Evolutionary conservation across 176 grass and related monocot species (phyloP).

Genomic region (Saccharum officinarum): DNA sequence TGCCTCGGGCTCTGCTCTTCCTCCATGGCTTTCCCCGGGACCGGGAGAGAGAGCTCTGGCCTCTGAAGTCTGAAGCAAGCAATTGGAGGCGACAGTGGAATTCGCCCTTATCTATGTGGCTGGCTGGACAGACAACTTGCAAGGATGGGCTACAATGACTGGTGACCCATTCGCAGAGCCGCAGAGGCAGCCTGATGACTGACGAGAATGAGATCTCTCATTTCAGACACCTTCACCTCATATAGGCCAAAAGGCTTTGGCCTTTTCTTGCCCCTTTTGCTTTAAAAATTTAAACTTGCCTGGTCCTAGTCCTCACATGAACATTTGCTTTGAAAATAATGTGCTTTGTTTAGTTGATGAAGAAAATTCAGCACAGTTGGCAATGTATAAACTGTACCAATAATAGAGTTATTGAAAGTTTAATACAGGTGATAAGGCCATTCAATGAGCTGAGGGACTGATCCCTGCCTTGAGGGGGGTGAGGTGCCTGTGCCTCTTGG

Average conservation of each 20-base stretch:
- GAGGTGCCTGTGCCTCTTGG: conserved; percentile 25
- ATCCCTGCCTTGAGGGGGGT: conserved; percentile 26
- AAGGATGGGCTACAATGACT: background rate
- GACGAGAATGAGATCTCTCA: background rate
- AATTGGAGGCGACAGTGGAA: background rate
- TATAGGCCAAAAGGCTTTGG: background rate
- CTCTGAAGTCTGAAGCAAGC: background rate
- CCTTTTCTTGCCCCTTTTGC: background rate
- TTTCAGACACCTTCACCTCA: background rate
- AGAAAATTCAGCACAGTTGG: background rate
- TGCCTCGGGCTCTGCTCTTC: conserved; percentile 24
- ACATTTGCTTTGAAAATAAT: background rate
- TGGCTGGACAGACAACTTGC: background rate
- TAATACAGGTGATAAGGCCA: background rate
- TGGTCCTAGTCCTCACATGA: background rate
- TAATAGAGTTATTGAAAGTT: background rate
- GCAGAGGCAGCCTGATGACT: background rate
- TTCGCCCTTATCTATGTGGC: conserved; percentile 31
- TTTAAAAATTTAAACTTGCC: background rate
- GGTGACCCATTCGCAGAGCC: background rate
- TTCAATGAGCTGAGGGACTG: background rate
- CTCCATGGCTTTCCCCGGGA: conserved; percentile 12
- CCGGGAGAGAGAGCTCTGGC: background rate
- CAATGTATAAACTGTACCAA: background rate
- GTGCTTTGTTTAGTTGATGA: background rate